phyloP scores from a whole-genome alignment of 2,329 filamentous ascomycete species.

The Penicillium concentricum region DNA sequence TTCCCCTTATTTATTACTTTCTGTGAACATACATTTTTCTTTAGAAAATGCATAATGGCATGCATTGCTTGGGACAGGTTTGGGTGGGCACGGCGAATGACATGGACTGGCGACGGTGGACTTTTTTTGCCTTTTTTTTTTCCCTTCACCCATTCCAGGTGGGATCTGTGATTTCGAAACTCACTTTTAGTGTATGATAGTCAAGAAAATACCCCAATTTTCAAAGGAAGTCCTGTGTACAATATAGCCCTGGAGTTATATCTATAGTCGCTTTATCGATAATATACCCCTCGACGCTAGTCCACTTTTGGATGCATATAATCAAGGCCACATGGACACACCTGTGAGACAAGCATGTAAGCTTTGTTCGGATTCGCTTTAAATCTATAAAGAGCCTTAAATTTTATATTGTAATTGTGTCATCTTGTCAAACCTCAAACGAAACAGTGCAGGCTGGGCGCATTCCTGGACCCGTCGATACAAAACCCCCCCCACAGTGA shows the following conservation, averaged over 20 bases:
- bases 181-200: conserved; percentile 15
- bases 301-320: background rate
- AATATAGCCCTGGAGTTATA: background rate
- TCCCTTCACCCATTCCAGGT: conserved; percentile 8
- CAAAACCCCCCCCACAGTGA: conserved; percentile 17
- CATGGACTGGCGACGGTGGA: conserved; percentile 24
- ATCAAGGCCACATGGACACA: background rate
- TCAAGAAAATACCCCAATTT: conserved; percentile 5
- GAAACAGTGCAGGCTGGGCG: background rate
- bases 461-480: conserved; percentile 1
- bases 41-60: conserved; percentile 35
- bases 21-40: conserved; percentile 26
- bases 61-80: conserved; percentile 27
- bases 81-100: conserved; percentile 28
- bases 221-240: background rate
- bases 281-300: background rate
- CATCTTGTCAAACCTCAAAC: background rate
- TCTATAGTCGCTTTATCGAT: background rate
- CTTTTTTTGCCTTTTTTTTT: conserved; percentile 9
- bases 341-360: background rate
- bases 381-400: background rate
- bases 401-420: background rate
- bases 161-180: conserved; percentile 10
- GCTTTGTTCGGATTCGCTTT: background rate
- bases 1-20: conserved; percentile 15